Evolutionary conservation across 768 basidiomycete species (phyloP), one percentile per base, ranked within the genome.

Genomic region (Pisolithus marmoratus): DNA sequence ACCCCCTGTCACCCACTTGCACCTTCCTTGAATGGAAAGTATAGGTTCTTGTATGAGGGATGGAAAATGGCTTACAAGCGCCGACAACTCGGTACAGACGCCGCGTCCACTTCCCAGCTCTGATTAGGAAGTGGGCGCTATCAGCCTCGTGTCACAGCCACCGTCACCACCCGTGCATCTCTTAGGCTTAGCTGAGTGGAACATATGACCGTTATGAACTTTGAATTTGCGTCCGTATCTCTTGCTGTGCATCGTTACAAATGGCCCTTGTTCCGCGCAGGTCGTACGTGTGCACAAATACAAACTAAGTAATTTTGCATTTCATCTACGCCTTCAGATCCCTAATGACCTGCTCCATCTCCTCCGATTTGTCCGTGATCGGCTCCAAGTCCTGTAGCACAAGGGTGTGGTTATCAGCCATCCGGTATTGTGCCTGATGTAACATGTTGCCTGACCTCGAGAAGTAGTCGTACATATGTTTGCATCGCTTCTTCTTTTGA

Each of bases 401-500:
- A 8, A 46, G 45, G 27, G n/a, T n/a, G 17, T 7, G n/a, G 31
- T 36, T 1, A 19, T 47, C n/a, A 34, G 46, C 17, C 29, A 34
- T 14, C 23, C 8, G 5, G 20, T 20, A 23, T 9, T 36, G n/a
- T 23, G 34, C 34, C 34, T 14, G 12, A 34, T 34, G 4, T 22
- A 14, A 20, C 26, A 14, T 19, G n/a, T 17, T 8, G 12, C 8
- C 76, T 54, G 60, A 89, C 94, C 73, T 76, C 72, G 53, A 86
- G 54, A 58, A 98, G 79, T 60, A 80, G 79, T 51, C 79, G 78
- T 50, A 95, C 90, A 60, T 97, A 98, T 64, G 80, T 73, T 56
- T 66, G 61, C 69, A 76, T 72, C 8, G 92, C 90, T 0, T 83
- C 84, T 62, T 91, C 90, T 69, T 82, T 77, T 42, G 81, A 74